Evolutionary conservation across 1,139 yeast genomes (phyloP).

Genomic region (Pichia cactophila): DNA sequence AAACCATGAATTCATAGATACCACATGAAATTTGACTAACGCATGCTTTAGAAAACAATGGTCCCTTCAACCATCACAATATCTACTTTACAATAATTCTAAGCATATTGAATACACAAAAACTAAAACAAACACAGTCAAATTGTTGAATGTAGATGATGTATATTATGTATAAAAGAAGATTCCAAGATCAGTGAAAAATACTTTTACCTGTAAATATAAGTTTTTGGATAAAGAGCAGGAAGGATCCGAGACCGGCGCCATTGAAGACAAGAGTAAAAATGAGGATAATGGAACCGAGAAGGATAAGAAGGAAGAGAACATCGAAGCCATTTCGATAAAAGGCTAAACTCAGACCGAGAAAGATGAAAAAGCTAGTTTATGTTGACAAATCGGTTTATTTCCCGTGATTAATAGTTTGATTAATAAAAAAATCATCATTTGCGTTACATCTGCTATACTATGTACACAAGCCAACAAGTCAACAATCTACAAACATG

Average conservation of each 20-base stretch:
- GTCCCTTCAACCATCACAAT: no score
- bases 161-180: slow-evolving; percentile 42
- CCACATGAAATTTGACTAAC: no score
- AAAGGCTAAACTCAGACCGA: background rate
- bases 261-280: slow-evolving; percentile 20
- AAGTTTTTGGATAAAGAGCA: slow-evolving; percentile 30
- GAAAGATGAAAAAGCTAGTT: background rate
- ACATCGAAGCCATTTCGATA: slow-evolving; percentile 14
- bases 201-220: slow-evolving; percentile 80
- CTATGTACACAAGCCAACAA: no score
- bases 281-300: background rate
- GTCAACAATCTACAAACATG: no score
- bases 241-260: no score
- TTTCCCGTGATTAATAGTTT: no score
- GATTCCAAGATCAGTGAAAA: slow-evolving; percentile 66
- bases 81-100: no score
- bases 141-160: slow-evolving; percentile 31
- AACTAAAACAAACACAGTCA: no score
- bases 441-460: no score
- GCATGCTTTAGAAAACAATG: no score
- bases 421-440: no score
- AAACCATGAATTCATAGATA: background rate
- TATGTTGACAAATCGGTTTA: background rate
- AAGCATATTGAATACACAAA: no score
- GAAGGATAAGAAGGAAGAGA: slow-evolving; percentile 32